These are phyloP conservation scores for Cadophora gregata DNA, from an alignment of 2,329 filamentous ascomycete species.

Conservation along the genomic window DNA sequence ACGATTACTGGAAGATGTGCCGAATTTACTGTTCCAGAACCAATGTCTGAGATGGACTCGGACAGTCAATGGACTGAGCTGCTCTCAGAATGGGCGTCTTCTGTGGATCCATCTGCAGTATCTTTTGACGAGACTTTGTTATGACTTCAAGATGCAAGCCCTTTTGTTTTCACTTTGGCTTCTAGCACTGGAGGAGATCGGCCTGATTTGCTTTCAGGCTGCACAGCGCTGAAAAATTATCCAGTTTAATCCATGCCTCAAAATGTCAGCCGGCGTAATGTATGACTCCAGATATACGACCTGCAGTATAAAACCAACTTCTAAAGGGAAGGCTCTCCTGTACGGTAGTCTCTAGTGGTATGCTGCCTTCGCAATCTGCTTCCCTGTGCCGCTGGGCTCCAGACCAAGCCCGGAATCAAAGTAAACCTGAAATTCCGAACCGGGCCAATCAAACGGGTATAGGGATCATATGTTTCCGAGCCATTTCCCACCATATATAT, in stretches of 20 bases:
- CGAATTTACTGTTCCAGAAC: slow-evolving; percentile 18
- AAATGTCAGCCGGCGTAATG: neutral
- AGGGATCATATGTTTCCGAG: neutral
- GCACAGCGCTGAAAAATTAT: neutral
- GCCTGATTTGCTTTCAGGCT: neutral
- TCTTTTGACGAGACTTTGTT: neutral
- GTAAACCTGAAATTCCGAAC: neutral
- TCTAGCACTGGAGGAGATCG: neutral
- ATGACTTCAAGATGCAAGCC: neutral
- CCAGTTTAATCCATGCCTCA: neutral
- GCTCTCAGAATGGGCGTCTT: slow-evolving; percentile 20
- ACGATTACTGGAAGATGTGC: slow-evolving; percentile 25
- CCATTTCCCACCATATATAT: neutral
- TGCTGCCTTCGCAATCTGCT: neutral
- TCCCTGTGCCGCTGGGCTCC: neutral
- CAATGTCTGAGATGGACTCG: neutral
- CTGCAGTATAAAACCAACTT: no score
- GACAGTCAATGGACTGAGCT: slow-evolving; percentile 25
- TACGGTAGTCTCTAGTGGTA: neutral
- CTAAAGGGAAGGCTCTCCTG: no score
- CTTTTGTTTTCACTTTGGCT: no score
- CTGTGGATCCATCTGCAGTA: slow-evolving; percentile 11
- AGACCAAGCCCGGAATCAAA: neutral
- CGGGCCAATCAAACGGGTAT: neutral
- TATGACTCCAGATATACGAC: neutral